phyloP scores from a whole-genome alignment of 148 eudicot genomes.

The Beta vulgaris region DNA sequence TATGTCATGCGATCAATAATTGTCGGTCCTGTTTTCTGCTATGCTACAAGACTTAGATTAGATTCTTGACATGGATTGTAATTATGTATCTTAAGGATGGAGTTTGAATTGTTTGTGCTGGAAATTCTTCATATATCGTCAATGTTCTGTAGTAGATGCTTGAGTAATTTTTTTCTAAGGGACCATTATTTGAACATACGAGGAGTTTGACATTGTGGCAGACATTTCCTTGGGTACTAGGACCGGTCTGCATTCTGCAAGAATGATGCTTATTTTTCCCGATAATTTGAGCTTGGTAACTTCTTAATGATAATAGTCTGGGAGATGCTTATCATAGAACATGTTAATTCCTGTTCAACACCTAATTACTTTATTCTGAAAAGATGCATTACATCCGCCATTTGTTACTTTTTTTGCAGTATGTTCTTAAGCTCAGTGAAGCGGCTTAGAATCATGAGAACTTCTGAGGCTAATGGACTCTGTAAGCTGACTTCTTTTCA shows the following conservation, averaged over 20 bases:
- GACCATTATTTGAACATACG: not conserved
- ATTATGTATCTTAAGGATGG: too few relatives aligned
- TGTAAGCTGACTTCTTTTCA: conserved; percentile 37
- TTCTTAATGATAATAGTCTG: not conserved
- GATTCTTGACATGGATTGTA: not conserved
- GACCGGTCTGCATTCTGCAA: not conserved
- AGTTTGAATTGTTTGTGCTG: not conserved
- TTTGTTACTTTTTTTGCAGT: conserved; percentile 36
- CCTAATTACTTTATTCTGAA: not conserved
- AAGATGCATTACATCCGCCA: not conserved
- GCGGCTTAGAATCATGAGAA: conserved; percentile 86
- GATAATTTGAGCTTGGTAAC: not conserved
- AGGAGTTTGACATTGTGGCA: not conserved
- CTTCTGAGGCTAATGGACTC: conserved; percentile 84
- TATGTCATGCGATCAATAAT: conserved; percentile 5
- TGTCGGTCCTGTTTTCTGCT: not conserved
- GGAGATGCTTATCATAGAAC: not conserved
- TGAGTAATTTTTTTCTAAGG: not conserved
- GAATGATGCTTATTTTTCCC: not conserved
- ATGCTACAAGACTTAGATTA: not conserved
- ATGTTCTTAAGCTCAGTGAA: conserved; percentile 76
- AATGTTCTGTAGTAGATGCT: not conserved
- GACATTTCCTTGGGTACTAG: not conserved
- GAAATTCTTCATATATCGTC: not conserved
- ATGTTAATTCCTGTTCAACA: not conserved